Evolutionary conservation across 1,284 basidiomycete genomes (phyloP), one percentile per base, ranked within the genome.

Genomic region (Uromyces viciae-fabae): DNA sequence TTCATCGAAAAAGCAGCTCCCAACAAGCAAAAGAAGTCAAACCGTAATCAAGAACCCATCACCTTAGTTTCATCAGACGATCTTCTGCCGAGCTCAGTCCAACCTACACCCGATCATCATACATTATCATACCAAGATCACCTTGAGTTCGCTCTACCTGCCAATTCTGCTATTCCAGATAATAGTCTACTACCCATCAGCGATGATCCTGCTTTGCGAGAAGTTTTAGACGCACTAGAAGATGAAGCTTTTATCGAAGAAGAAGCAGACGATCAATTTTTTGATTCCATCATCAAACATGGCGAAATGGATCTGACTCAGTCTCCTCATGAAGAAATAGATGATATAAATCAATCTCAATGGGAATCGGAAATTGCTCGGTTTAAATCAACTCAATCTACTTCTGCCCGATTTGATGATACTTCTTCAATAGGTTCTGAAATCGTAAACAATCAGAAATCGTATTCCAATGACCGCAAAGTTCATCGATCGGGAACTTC

Each of bases 171-270:
- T 52, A 83, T 82, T 8, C 81, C 83, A 42, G 82, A 82, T 22
- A 82, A 83, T 84, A 52, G 52, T 82, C 82, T 49, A 87, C 97
- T 52, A 94, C 94, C 2, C 89, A 89, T n/a, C 92, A 92, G 77
- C 91, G 95, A 77, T 88, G 93, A 99, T 86, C 94, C 94, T 4
- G 94, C 96, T 87, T 88, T 99, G 46, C 90, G 97, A 22, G 96
- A 99, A 86, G 91, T 91, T 0, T 88, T 99, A 42, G 95, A 98
- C 84, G 97, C 97, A 3, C 88, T 99, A 25, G 96, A 99, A 79
- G 95, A 99, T 85, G 94, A 98, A 82, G 95, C 92, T 3, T 98
- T 81, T 11, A 83, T 82, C 8, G 81, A 82, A 8, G 84, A 85
- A 60, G 83, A 83, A 33, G 84, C 83, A 28, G 83, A 84, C 46